Evolutionary conservation across 805 yeast species (phyloP).

Genomic region (Teunomyces aglyptinius): DNA sequence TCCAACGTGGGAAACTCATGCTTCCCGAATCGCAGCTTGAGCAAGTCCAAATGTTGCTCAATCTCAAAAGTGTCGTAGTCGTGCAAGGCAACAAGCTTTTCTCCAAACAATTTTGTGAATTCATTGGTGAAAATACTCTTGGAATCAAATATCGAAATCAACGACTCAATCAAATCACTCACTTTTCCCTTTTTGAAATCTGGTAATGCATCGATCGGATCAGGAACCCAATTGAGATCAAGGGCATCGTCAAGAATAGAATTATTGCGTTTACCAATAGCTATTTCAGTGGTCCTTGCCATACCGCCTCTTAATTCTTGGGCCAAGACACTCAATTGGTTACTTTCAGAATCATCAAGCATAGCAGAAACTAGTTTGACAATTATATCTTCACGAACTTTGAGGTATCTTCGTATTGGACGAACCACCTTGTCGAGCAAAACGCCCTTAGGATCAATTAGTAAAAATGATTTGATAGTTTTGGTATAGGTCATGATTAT

Average conservation of each 20-base stretch:
- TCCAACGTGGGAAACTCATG: conserved; percentile 66
- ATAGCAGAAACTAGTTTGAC: conserved; percentile 69
- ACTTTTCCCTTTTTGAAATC: conserved; percentile 65
- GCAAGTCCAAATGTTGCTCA: conserved; percentile 43
- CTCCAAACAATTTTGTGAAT: conserved; percentile 59
- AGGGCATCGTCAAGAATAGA: conserved; percentile 28
- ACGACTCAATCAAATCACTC: conserved; percentile 67
- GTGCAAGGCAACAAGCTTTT: conserved; percentile 46
- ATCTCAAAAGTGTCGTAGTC: conserved; percentile 42
- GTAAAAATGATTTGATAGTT: conserved; percentile 66
- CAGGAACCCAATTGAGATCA: conserved; percentile 72
- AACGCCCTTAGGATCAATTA: conserved; percentile 86
- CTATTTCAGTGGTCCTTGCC: background rate
- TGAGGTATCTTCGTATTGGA: conserved; percentile 70
- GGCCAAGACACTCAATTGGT: conserved; percentile 52
- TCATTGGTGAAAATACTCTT: conserved; percentile 66
- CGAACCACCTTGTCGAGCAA: conserved; percentile 73
- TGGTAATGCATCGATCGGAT: conserved; percentile 87
- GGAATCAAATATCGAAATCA: conserved; percentile 70
- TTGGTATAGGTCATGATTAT: conserved; percentile 68
- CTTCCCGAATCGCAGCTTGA: conserved; percentile 66
- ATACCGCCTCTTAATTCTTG: conserved; percentile 43
- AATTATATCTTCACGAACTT: conserved; percentile 72
- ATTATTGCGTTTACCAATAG: conserved; percentile 4
- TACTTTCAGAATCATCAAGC: conserved; percentile 44